A percentile compares a stretch with the other conserved stretches of the same genome.
Conservation (phyloP, 192 early-diverging fungal species). For the Coemansia sp. region DNA sequence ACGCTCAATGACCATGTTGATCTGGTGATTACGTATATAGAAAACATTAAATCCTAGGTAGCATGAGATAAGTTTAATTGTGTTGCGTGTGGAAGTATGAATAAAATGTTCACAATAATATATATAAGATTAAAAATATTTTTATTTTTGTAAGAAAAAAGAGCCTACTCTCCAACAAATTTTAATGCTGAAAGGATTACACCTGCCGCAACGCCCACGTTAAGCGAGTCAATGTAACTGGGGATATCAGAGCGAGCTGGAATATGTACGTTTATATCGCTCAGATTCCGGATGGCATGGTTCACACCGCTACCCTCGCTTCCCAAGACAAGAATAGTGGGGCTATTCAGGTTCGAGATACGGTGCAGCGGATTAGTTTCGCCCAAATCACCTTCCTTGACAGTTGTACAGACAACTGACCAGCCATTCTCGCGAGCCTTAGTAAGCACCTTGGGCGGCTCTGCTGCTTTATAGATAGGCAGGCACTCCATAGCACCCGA, state of each 20-base stretch:
- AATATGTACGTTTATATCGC: constrained; percentile 38
- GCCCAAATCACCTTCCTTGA: background rate
- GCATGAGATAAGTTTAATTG: too few species aligned
- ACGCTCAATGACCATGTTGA: too few species aligned
- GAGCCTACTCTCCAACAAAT: constrained; percentile 12
- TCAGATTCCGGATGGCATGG: background rate
- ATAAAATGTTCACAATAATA: too few species aligned
- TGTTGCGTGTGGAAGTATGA: too few species aligned
- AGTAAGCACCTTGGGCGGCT: constrained; percentile 1
- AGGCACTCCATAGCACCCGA: constrained; percentile 41
- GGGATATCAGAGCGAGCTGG: constrained; percentile 21
- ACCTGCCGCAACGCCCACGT: constrained; percentile 50
- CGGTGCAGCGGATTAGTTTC: background rate
- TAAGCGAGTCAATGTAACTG: constrained; percentile 43
- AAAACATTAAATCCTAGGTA: too few species aligned
- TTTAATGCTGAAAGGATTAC: constrained; percentile 27
- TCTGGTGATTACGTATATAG: too few species aligned
- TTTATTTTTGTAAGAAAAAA: background rate
- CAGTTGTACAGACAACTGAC: constrained; percentile 27
- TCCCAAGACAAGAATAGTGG: constrained; percentile 46
- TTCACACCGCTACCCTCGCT: constrained; percentile 33
- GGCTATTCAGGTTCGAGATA: constrained; percentile 13
- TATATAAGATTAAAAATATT: too few species aligned
- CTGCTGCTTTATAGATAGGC: constrained; percentile 6
- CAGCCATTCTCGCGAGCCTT: constrained; percentile 24